Percentiles rank a stretch among this genome's conserved stretches.
phyloP scores from a whole-genome alignment of 306 rosid genomes.

The Corylus americana region DNA sequence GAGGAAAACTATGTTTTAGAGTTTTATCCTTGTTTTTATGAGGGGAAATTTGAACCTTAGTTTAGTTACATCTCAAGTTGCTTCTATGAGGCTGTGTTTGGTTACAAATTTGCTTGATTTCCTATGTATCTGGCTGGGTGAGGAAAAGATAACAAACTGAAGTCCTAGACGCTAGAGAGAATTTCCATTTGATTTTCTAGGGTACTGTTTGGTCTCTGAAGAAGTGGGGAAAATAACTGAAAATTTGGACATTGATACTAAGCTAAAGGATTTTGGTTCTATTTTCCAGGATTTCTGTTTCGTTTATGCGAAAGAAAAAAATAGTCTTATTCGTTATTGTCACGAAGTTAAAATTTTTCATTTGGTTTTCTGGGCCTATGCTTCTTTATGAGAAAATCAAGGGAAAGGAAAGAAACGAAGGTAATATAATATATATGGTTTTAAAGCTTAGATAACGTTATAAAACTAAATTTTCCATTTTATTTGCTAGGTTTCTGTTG shows the following conservation, averaged over 20 bases:
- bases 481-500: background rate
- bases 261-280: no score
- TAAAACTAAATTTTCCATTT: background rate
- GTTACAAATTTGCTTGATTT: background rate
- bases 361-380: background rate
- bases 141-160: background rate
- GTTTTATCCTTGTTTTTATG: background rate
- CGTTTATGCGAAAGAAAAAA: background rate
- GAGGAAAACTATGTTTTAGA: background rate
- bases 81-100: background rate
- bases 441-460: background rate
- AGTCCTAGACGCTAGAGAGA: background rate
- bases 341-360: background rate
- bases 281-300: no score
- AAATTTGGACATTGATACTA: no score
- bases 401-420: background rate
- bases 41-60: background rate
- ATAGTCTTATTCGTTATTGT: background rate
- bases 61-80: no score
- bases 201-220: background rate
- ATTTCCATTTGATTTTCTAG: conserved; percentile 12
- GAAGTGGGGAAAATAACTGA: background rate
- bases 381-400: background rate
- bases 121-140: background rate
- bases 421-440: background rate